Evolutionary conservation across 2,329 filamentous ascomycete genomes (phyloP), one percentile per base, ranked within the genome.

Genomic region (Escovopsis sp.): DNA sequence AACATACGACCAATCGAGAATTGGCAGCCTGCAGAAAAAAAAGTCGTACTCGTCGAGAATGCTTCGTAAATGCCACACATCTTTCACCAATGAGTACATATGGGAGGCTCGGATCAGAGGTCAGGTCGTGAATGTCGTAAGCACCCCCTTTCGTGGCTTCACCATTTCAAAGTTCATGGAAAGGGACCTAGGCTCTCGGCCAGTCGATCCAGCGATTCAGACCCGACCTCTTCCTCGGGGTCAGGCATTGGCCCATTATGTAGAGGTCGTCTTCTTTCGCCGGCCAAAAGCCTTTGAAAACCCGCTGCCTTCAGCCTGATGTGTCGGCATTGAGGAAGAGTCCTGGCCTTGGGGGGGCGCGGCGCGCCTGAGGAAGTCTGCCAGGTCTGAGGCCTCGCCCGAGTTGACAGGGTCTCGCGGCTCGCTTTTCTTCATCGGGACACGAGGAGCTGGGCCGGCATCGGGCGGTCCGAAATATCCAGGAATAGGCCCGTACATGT

Each of bases 331-430:
- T 7, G 51, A 51, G 2, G 53, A 43, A 12, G 51, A 48, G 8
- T 54, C 45, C 26, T 56, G 49, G 23, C 59, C 52, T 12, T 69
- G 66, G 2, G 80, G 77, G 3, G 82, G 82, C 32, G 70, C 78
- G 12, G 80, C 82, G 52, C 77, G 76, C 42, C 72, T 74, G 30
- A 91, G 62, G 57, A 89, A 89, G 41, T 77, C 75, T 1, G 84
- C 82, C 37, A 89, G 61, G 40, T 86, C 82, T 15, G 73, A 71
- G 2, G 80, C 86, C 38, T 63, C 60, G n/a, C 61, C 82, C 36
- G 58, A 59, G 6, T 57, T 59, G 33, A 64, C 60, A 3, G 72
- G 61, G 4, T 77, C 73, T 38, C 73, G 67, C 3, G 74, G 68
- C 55, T 76, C 72, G 51, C 71, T 79, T 51, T 61, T 72, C 60